Evolutionary conservation across 306 rosid species (phyloP).

Genomic region (Citrullus amarus): DNA sequence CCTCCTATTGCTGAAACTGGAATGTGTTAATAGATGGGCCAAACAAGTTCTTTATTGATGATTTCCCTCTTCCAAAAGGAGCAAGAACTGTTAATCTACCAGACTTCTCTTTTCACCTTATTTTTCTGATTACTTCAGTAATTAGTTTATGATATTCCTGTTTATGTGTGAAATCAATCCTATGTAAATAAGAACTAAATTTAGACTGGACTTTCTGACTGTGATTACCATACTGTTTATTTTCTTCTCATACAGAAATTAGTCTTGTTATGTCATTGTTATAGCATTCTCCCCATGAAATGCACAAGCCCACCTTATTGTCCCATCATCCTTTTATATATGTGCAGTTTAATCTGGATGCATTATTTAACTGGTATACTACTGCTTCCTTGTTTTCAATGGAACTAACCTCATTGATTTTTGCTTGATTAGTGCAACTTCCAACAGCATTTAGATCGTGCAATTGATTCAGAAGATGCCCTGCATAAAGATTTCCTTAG

Average conservation of each 20-base stretch:
- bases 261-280: neutral
- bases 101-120: neutral
- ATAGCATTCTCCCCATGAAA: neutral
- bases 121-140: neutral
- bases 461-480: slow-evolving; percentile 89
- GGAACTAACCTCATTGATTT: slow-evolving; percentile 29
- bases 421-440: slow-evolving; percentile 65
- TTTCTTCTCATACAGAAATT: neutral
- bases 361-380: neutral
- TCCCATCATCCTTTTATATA: neutral
- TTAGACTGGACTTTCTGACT: neutral
- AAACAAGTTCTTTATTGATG: neutral
- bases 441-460: slow-evolving; percentile 97
- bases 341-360: neutral
- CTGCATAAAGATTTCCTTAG: slow-evolving; percentile 63
- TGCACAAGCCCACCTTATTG: neutral
- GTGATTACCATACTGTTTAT: neutral
- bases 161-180: neutral
- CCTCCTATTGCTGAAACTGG: neutral
- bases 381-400: slow-evolving; percentile 2
- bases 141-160: neutral
- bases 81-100: neutral
- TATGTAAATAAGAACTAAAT: neutral
- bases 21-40: neutral
- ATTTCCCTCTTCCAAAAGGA: neutral